Evolutionary conservation across 768 basidiomycete species (phyloP), one percentile per base, ranked within the genome.

Genomic region (Lyophyllum atratum): DNA sequence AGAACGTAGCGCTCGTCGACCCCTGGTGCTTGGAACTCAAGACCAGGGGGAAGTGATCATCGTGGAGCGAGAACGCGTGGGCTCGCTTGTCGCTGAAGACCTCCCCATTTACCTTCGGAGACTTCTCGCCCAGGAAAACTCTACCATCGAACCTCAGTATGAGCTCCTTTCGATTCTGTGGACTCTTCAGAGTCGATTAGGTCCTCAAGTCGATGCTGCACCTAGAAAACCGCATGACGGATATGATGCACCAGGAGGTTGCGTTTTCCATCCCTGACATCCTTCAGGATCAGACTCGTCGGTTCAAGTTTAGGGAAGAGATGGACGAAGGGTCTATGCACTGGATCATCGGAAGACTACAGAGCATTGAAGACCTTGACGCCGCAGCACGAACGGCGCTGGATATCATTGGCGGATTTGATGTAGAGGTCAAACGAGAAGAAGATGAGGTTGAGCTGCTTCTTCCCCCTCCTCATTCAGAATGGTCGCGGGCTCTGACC

Each of bases 1-100:
- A n/a, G 95, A 97, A 72, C 87, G 91, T 42, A 85, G 85, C 59
- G 90, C 89, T 31, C 83, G 91, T 43, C 89, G 90, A 85, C 93
- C 93, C 1, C 80, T 93, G 25, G 80, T 80, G 15, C 78, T 93
- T 33, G 87, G 85, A 39, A 67, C 78, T 22, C 71, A 76, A 42
- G 73, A 70, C 31, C 66, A 72, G 48, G 68, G 75, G 46, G 80
- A 82, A 29, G 72, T 89, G 26, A 69, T 92, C 49, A 70, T 93
- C 22, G 74, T 91, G 14, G 90, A 93, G 71, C 80, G 93, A 56
- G 93, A 95, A 69, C 85, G 92, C 24, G 77, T 89, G 10, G 86
- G 87, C 3, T 71, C 76, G 6, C 68, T 91, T 25, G 83, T 85
- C 8, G 71, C 69, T 37, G 88, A 91, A 68, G 92, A 94, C 67